Base-by-base conservation (phyloP, 1,139 yeast genomes). In the Lodderomyces metapsilosis region DNA sequence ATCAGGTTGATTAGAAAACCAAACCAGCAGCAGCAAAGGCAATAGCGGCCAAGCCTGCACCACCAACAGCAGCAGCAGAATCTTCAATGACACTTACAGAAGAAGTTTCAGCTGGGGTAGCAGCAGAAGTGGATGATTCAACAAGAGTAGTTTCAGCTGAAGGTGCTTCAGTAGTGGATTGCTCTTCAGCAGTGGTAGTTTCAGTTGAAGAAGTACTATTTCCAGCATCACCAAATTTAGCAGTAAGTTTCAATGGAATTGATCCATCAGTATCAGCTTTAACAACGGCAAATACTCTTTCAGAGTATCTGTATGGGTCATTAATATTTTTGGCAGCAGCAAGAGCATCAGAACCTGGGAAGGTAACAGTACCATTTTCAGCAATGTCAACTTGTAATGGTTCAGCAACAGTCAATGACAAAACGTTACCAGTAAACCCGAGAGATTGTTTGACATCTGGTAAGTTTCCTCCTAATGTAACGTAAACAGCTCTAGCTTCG, bases 281-380 rank as follows among this genome's bases (percentile, higher is more conserved):
- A 17, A 52, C 49, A 38, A 67, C 56, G 37, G 59, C 65, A 45
- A 52, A 68, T 12, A 45, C 30, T 8, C 37, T 27, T 31, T 54
- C 38, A 25, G 78, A 68, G 59, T 63, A 66, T n/a, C 47, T 38
- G 61, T 72, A 69, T 21, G 77, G 76, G 51, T 74, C 79, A 28
- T 53, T 52, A 51, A 67, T 54, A 56, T 72, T 62, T 56, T 60
- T 63, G 49, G 69, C 63, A 33, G 74, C 78, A 49, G 56, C 69
- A 55, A 68, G 58, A 11, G 43, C 24, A 13, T 39, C 37, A 8
- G 63, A 46, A 34, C 73, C 74, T 43, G 64, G 57, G 46, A 57
- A 53, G 28, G 52, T 37, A 41, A 71, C 52, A 46, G 52, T 47
- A 30, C 60, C 66, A 42, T 49, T 54, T 38, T 49, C 56, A 25